phyloP scores from a whole-genome alignment of 2,329 filamentous ascomycete genomes.

The Fusarium devonianum region DNA sequence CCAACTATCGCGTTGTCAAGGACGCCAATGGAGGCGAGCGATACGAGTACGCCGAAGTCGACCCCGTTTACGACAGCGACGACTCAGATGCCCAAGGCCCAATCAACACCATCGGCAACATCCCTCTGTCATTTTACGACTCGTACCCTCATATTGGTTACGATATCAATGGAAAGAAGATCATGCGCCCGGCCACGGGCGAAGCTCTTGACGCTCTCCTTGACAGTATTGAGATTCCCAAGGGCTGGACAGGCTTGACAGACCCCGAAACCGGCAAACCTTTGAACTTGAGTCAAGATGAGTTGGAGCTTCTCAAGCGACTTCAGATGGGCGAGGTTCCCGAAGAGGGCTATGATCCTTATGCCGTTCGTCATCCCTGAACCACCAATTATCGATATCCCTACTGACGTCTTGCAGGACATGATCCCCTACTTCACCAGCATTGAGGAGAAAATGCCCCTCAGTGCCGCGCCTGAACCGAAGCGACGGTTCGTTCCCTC shows the following conservation, averaged over 20 bases:
- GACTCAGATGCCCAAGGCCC: conserved; percentile 83
- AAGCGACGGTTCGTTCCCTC: conserved; percentile 96
- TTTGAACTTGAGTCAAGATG: conserved; percentile 83
- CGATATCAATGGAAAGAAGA: conserved; percentile 98
- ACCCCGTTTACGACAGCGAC: conserved; percentile 95
- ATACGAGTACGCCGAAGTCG: conserved; percentile 93
- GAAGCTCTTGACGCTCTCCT: conserved; percentile 92
- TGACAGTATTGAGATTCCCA: conserved; percentile 95
- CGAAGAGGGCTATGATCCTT: conserved; percentile 89
- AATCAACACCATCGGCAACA: conserved; percentile 93
- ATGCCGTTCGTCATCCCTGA: conserved; percentile 66
- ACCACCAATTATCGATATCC: neutral
- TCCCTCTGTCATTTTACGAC: conserved; percentile 94
- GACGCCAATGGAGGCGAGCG: conserved; percentile 91
- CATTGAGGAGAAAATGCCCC: conserved; percentile 89
- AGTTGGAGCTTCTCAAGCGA: conserved; percentile 86
- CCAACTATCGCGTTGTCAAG: conserved; percentile 64
- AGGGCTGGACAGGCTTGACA: conserved; percentile 96
- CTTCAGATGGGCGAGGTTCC: conserved; percentile 89
- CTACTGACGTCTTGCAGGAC: conserved; percentile 57
- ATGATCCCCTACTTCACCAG: conserved; percentile 94
- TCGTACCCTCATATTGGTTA: conserved; percentile 98
- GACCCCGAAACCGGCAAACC: conserved; percentile 95
- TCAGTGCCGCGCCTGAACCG: conserved; percentile 93
- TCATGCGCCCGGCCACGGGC: conserved; percentile 93